Evolutionary conservation across 2,329 filamentous ascomycete genomes (phyloP).

Genomic region (Colletotrichum theobromicola): DNA sequence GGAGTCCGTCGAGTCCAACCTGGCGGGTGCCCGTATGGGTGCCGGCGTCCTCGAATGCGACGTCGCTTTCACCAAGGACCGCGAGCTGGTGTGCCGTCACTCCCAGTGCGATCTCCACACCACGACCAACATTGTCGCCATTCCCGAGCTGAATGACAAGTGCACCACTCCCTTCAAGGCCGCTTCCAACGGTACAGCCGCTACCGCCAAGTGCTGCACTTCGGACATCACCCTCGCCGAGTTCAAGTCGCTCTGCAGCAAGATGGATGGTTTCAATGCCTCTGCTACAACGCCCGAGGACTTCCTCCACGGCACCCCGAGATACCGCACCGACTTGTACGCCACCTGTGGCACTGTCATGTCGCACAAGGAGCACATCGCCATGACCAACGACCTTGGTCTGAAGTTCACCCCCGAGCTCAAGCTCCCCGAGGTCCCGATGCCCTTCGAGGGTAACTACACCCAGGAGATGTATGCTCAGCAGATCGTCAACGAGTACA

Average conservation of each 20-base stretch:
- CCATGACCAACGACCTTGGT: constrained; percentile 60
- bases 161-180: constrained; percentile 68
- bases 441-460: constrained; percentile 70
- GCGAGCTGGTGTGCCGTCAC: constrained; percentile 71
- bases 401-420: constrained; percentile 71
- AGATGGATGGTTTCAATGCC: constrained; percentile 70
- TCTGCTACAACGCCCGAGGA: constrained; percentile 61
- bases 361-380: constrained; percentile 67
- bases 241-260: constrained; percentile 71
- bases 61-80: constrained; percentile 69
- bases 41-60: constrained; percentile 72
- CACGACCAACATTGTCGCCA: constrained; percentile 69
- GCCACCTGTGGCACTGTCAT: constrained; percentile 67
- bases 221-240: constrained; percentile 72
- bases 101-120: constrained; percentile 72
- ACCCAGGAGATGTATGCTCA: constrained; percentile 70
- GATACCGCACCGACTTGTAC: constrained; percentile 71
- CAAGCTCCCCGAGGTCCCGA: constrained; percentile 71
- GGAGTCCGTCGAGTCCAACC: constrained; percentile 63
- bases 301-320: constrained; percentile 63
- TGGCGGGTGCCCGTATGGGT: constrained; percentile 71
- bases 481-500: constrained; percentile 68
- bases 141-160: constrained; percentile 67
- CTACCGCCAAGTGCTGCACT: constrained; percentile 72
- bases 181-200: constrained; percentile 52